Percentiles rank a stretch among this genome's conserved stretches.
Conservation (phyloP, 441 rosid species). For the Theobroma grandiflorum region DNA sequence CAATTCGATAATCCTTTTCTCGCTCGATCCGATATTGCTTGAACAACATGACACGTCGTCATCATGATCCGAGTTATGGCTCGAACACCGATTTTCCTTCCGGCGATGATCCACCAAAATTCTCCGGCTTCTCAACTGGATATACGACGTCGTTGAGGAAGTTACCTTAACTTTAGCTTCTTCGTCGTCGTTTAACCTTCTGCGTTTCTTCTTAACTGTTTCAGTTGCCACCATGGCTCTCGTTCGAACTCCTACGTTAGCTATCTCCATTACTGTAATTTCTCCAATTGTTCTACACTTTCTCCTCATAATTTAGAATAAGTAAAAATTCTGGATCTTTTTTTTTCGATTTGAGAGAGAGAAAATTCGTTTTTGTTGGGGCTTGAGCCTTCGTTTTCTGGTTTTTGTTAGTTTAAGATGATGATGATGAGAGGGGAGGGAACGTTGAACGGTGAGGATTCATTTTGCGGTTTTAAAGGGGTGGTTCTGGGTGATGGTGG, state of each 20-base stretch:
- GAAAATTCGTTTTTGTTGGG: conserved; percentile 20
- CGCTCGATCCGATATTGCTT: conserved; percentile 62
- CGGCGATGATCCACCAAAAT: conserved; percentile 31
- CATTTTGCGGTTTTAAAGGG: conserved; percentile 30
- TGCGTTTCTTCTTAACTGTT: conserved; percentile 39
- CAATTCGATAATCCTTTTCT: conserved; percentile 37
- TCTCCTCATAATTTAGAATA: conserved; percentile 42
- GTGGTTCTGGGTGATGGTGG: conserved; percentile 47
- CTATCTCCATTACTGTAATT: conserved; percentile 43
- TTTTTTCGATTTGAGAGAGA: background rate
- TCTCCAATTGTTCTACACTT: conserved; percentile 45
- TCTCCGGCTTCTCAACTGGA: conserved; percentile 51
- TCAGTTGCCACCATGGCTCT: conserved; percentile 30
- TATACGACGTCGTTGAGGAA: conserved; percentile 35
- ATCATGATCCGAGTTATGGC: conserved; percentile 39
- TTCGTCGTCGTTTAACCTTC: conserved; percentile 36
- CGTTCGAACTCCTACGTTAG: conserved; percentile 48
- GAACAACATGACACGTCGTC: conserved; percentile 64
- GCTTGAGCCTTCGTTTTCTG: conserved; percentile 22
- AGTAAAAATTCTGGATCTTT: background rate
- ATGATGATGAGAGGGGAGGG: conserved; percentile 25
- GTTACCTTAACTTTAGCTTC: conserved; percentile 33
- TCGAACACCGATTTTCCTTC: conserved; percentile 35
- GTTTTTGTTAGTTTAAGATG: conserved; percentile 22
- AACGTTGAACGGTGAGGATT: conserved; percentile 55